These are phyloP conservation scores for Starmerella sp. DNA, from an alignment of 805 yeast genomes.

Conservation along the genomic window DNA sequence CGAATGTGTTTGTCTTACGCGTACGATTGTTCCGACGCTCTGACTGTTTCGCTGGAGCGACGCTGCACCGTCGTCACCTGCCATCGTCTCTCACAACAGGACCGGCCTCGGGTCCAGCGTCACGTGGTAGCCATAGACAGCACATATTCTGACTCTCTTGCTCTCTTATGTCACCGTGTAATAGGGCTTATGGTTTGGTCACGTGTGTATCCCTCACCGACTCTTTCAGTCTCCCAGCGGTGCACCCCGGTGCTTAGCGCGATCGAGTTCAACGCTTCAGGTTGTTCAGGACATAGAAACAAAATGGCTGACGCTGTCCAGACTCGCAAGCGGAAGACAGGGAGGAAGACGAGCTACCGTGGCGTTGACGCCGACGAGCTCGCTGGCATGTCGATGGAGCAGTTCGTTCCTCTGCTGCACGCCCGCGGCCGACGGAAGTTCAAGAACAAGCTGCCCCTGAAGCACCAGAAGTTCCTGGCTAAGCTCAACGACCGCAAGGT, in stretches of 20 bases:
- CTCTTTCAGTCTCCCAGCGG: constrained; percentile 7
- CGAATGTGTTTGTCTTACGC: too few species aligned
- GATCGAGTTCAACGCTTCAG: constrained; percentile 1
- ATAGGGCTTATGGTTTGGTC: constrained; percentile 3
- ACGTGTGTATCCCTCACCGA: neutral
- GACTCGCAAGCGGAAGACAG: constrained; percentile 54
- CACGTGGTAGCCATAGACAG: too few species aligned
- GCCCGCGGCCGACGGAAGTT: constrained; percentile 99
- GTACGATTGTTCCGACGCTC: neutral
- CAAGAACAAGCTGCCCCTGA: constrained; percentile 91
- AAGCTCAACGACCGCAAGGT: constrained; percentile 96
- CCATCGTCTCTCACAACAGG: too few species aligned
- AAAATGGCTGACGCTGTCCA: constrained; percentile 26
- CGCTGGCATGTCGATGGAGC: constrained; percentile 89
- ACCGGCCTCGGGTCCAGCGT: too few species aligned
- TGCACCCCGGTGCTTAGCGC: constrained; percentile 4
- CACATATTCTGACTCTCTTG: too few species aligned
- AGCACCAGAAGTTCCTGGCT: constrained; percentile 92
- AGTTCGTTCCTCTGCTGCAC: constrained; percentile 89
- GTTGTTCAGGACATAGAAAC: constrained; percentile 6
- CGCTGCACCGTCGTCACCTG: too few species aligned
- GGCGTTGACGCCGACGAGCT: constrained; percentile 96
- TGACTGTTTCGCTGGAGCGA: too few species aligned
- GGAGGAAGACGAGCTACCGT: constrained; percentile 96
- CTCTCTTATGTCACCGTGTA: neutral